Evolutionary conservation across 805 yeast species (phyloP).

Genomic region (Kazachstania psychrophila): DNA sequence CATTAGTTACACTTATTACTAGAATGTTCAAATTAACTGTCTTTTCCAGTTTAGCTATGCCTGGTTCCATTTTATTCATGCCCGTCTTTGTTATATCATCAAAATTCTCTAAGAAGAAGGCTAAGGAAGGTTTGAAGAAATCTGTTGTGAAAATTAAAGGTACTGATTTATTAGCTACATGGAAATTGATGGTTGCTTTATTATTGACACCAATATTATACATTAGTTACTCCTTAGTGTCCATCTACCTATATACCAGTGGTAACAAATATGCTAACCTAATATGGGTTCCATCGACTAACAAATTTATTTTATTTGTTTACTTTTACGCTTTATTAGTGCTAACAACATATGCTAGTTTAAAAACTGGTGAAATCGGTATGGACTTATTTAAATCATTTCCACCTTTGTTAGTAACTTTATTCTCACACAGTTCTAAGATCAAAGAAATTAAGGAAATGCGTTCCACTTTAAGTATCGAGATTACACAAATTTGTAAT

Average conservation of each 20-base stretch:
- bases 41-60: slow-evolving; percentile 57
- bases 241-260: slow-evolving; percentile 31
- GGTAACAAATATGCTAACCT: slow-evolving; percentile 15
- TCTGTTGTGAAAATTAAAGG: slow-evolving; percentile 87
- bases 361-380: slow-evolving; percentile 84
- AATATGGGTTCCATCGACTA: slow-evolving; percentile 27
- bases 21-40: slow-evolving; percentile 46
- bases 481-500: slow-evolving; percentile 73
- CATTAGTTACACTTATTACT: slow-evolving; percentile 40
- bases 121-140: slow-evolving; percentile 72
- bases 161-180: slow-evolving; percentile 84
- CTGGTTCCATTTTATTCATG: slow-evolving; percentile 74
- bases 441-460: slow-evolving; percentile 45
- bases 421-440: slow-evolving; percentile 34
- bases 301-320: slow-evolving; percentile 30
- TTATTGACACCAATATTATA: slow-evolving; percentile 80
- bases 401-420: slow-evolving; percentile 51
- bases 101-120: slow-evolving; percentile 59
- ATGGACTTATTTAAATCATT: slow-evolving; percentile 75
- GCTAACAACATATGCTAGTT: slow-evolving; percentile 76
- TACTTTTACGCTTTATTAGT: slow-evolving; percentile 49
- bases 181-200: slow-evolving; percentile 84
- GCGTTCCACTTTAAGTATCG: slow-evolving; percentile 52
- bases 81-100: slow-evolving; percentile 78
- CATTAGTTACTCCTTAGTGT: slow-evolving; percentile 53